These are phyloP conservation scores for Lycium ferocissimum DNA, from an alignment of 257 asterid genomes.

Conservation along the genomic window DNA sequence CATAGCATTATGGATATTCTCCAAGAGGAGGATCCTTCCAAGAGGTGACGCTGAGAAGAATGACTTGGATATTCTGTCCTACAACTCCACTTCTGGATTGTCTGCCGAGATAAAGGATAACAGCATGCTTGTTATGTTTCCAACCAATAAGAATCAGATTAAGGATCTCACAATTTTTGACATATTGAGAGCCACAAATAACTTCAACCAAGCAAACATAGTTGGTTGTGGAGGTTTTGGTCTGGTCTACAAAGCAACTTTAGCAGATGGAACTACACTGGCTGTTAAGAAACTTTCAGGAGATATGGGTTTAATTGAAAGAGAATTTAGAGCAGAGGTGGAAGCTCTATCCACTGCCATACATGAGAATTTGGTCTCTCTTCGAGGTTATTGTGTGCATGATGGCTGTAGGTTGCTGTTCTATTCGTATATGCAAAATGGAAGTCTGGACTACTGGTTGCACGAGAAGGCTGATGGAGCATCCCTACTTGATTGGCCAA, in stretches of 20 bases:
- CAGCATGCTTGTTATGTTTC: conserved; percentile 78
- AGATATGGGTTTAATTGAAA: conserved; percentile 94
- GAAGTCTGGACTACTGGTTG: conserved; percentile 94
- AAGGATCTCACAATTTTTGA: conserved; percentile 77
- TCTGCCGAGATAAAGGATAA: conserved; percentile 66
- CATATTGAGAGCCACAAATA: conserved; percentile 82
- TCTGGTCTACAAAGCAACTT: conserved; percentile 84
- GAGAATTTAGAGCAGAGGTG: conserved; percentile 96
- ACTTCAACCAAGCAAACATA: conserved; percentile 86
- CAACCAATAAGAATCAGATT: conserved; percentile 58
- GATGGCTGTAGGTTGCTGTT: conserved; percentile 82
- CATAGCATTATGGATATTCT: conserved; percentile 66
- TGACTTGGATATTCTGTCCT: conserved; percentile 61
- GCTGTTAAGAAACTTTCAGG: conserved; percentile 97
- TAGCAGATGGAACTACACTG: conserved; percentile 68
- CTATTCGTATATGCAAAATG: conserved; percentile 93
- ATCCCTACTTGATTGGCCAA: conserved; percentile 80
- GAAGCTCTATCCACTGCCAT: conserved; percentile 93
- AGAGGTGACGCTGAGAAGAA: conserved; percentile 57
- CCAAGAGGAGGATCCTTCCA: conserved; percentile 67
- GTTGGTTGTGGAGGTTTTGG: conserved; percentile 98
- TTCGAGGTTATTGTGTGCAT: conserved; percentile 91
- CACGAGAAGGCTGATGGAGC: conserved; percentile 91
- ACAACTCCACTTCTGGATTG: conserved; percentile 70
- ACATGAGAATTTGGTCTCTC: conserved; percentile 83